phyloP scores from a whole-genome alignment of 768 basidiomycete species.

The Lentinula sp. region DNA sequence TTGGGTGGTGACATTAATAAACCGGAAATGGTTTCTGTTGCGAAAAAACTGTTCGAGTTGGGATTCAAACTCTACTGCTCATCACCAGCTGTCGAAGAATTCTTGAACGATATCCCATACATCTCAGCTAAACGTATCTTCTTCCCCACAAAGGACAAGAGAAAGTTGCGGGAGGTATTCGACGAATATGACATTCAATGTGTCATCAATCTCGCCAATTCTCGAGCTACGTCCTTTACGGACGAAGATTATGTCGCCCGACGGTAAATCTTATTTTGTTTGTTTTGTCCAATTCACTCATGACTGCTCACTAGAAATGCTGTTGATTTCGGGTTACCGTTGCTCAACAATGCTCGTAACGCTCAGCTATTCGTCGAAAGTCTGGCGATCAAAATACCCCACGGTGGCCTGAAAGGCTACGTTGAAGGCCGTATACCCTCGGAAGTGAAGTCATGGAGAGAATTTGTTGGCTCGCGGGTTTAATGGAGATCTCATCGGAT shows the following conservation, averaged over 20 bases:
- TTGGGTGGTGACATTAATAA: slow-evolving; percentile 86
- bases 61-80: slow-evolving; percentile 97
- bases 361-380: slow-evolving; percentile 90
- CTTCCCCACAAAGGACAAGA: slow-evolving; percentile 96
- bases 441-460: slow-evolving; percentile 89
- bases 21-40: slow-evolving; percentile 82
- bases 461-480: slow-evolving; percentile 74
- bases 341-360: slow-evolving; percentile 85
- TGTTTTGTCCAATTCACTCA: slow-evolving; percentile 6
- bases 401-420: slow-evolving; percentile 74
- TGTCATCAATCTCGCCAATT: slow-evolving; percentile 87
- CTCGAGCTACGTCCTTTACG: slow-evolving; percentile 64
- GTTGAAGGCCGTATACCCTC: slow-evolving; percentile 83
- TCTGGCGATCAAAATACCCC: slow-evolving; percentile 76
- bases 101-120: slow-evolving; percentile 73
- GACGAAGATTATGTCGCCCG: slow-evolving; percentile 98
- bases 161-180: slow-evolving; percentile 89
- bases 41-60: slow-evolving; percentile 72
- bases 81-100: slow-evolving; percentile 70
- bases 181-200: slow-evolving; percentile 92
- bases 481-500: slow-evolving; percentile 21
- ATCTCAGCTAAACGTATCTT: slow-evolving; percentile 83
- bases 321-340: slow-evolving; percentile 90
- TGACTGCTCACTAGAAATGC: slow-evolving; percentile 57
- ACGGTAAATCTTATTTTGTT: slow-evolving; percentile 40